Base-by-base conservation (phyloP, 2,329 filamentous ascomycete genomes). In the Tolypocladium capitatum region DNA sequence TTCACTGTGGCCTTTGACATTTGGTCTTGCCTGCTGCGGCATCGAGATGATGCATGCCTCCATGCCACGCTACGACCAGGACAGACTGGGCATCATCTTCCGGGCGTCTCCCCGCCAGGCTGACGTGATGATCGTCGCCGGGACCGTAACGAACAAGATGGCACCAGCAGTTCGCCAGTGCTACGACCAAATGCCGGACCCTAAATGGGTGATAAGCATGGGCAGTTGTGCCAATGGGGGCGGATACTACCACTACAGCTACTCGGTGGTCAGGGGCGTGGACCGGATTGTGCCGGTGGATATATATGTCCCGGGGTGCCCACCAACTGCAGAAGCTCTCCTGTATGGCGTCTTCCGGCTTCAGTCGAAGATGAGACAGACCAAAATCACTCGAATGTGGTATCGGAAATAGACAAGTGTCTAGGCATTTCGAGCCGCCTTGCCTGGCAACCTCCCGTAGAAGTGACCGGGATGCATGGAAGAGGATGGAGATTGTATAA, bases 111-210 rank as follows among this genome's bases (percentile, higher is more conserved):
- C 87, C 2, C 83, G 87, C 53, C 87, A 94, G 67, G 86, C 86
- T 51, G 88, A 94, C 66, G 84, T 94, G 55, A 92, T 94, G 86
- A 91, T 94, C 59, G 88, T 94, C 20, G 88, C 89, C 27, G 89
- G 89, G 49, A 94, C 89, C 28, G 76, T 95, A 52, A 92, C 87
- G 56, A 94, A 94, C 75, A 94, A 95, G 74, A 94, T 94, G 89
- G 88, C 87, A 0, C 87, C 89, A 2, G 89, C 89, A 28, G 71
- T 94, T 61, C 77, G 89, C 65, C 86, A 91, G 69, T 83, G 92
- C 52, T 95, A 94, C 71, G 89, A 94, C 67, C 89, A 94, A 73
- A 94, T 94, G 88, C 87, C 88, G 24, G 88, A 94, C 35, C 88
- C 88, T 14, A 76, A 84, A 61, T 94, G 87, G 87, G 87, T 90